Conservation (phyloP, 177 flowering plant genomes). For the Vitis hybrid region DNA sequence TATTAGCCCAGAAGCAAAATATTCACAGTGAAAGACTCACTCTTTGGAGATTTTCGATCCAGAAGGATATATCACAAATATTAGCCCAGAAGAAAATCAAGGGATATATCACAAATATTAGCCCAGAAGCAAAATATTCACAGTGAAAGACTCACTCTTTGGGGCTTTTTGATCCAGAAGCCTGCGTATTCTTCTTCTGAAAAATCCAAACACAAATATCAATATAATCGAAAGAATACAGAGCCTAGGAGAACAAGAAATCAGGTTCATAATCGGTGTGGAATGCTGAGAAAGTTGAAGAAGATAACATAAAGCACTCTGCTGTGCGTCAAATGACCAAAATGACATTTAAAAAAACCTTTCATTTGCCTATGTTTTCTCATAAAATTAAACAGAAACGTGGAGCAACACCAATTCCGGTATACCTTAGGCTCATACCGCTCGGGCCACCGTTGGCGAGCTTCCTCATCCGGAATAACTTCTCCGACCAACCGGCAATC, state of each 20-base stretch:
- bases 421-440: slow-evolving; percentile 18
- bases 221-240: background rate
- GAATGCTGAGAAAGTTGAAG: too few relatives aligned
- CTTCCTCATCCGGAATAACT: slow-evolving; percentile 30
- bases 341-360: too few relatives aligned
- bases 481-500: slow-evolving; percentile 26
- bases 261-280: too few relatives aligned
- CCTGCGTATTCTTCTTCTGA: background rate
- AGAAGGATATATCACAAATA: too few relatives aligned
- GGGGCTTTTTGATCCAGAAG: background rate
- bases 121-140: background rate
- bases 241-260: background rate
- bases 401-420: background rate
- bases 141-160: background rate
- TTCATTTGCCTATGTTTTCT: too few relatives aligned
- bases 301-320: too few relatives aligned
- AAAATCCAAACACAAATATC: background rate
- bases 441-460: slow-evolving; percentile 38
- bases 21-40: background rate
- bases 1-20: background rate
- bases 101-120: background rate
- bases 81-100: background rate
- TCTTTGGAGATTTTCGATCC: background rate
- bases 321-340: too few relatives aligned
- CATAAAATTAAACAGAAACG: background rate